Percentiles rank a stretch among this genome's conserved stretches.
These are phyloP conservation scores for Hansfordia pulvinata DNA, from an alignment of 2,329 filamentous ascomycete genomes.

Conservation along the genomic window DNA sequence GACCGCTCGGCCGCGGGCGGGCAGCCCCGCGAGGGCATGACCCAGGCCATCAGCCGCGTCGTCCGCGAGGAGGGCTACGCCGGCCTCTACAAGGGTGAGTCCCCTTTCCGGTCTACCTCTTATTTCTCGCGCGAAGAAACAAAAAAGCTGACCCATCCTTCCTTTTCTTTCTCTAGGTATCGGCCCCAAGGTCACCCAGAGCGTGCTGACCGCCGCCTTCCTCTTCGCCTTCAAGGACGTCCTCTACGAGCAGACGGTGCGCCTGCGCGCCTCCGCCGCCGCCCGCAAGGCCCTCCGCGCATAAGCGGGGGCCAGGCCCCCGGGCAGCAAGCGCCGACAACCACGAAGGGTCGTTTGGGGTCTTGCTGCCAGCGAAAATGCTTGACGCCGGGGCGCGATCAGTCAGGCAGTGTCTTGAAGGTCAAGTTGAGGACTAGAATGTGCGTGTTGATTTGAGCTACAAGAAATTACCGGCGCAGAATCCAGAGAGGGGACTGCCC, in stretches of 20 bases:
- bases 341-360: no score
- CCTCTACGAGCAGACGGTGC: slow-evolving; percentile 71
- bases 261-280: slow-evolving; percentile 35
- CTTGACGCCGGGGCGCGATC: no score
- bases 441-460: no score
- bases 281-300: slow-evolving; percentile 23
- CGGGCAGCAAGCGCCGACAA: no score
- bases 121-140: not conserved
- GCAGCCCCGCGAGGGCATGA: slow-evolving; percentile 74
- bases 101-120: slow-evolving; percentile 1
- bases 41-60: slow-evolving; percentile 63
- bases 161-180: slow-evolving; percentile 51
- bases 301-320: no score
- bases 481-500: no score
- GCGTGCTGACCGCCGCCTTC: slow-evolving; percentile 89
- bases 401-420: no score
- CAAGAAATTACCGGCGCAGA: no score
- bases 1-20: no score
- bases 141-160: slow-evolving; percentile 2
- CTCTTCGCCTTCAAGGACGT: slow-evolving; percentile 97
- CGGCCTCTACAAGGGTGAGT: slow-evolving; percentile 81
- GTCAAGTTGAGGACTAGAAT: no score
- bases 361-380: no score
- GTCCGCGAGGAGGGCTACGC: slow-evolving; percentile 81
- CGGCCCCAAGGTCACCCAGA: slow-evolving; percentile 91